Base-by-base conservation (phyloP, 75 land plant genomes). In the Sequoiadendron giganteum region DNA sequence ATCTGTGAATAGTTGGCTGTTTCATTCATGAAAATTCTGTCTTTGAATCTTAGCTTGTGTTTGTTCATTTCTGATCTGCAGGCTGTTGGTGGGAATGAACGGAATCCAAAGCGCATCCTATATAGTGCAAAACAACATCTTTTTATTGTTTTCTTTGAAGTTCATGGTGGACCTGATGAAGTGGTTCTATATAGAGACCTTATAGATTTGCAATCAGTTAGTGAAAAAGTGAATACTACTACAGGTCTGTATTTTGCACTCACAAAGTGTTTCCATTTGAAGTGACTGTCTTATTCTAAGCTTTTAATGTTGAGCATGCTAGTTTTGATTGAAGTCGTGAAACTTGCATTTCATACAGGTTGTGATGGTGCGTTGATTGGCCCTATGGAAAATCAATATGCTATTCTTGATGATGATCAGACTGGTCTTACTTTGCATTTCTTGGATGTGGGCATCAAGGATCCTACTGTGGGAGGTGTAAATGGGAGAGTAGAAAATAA, bases 301-400 rank as follows among this genome's bases (percentile, higher is more conserved):
- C 13, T 88, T 85, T 40, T 49, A 65, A 40, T 30, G 21, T n/a
- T 79, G 45, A 15, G 36, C 38, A 43, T 18, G 0, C 16, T 61
- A 43, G 16, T 30, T 39, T 42, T 38, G 9, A 4, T 81, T 28
- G 13, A 13, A 47, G 30, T 82, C 47, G 14, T 47, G 54, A 82
- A 47, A 3, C 48, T 28, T n/a, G 52, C 52, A 34, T 61, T n/a
- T 77, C 85, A 28, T 89, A 80, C 90, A 98, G 99, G 99, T 56
- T 87, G 95, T 80, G 99, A 98, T 92, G 99, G 95, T 55, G 99
- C 99, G 85, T 94, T 98, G 86, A 88, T 97, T 87, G 99, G 99
- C 56, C 89, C 90, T 73, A 90, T 89, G 85, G 97, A 98, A 87
- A 95, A 94, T 86, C 97, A 98, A 70, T 97, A 94, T 92, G 97